phyloP scores from a whole-genome alignment of 2,329 filamentous ascomycete species.

The Fusarium sp. region DNA sequence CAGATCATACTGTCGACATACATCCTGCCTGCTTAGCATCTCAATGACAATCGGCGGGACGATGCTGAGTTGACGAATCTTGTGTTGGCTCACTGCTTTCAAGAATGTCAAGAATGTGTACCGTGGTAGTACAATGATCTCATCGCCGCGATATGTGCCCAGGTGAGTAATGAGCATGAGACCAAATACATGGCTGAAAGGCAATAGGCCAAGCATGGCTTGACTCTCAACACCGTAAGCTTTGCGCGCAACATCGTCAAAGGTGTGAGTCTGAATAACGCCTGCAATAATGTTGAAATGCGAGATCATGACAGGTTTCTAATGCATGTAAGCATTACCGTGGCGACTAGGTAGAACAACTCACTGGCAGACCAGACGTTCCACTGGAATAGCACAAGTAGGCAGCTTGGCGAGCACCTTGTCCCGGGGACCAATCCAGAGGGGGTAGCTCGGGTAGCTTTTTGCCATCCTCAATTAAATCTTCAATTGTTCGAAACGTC shows the following conservation, averaged over 20 bases:
- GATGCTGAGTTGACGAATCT: constrained; percentile 25
- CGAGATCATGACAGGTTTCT: constrained; percentile 87
- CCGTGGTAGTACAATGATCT: constrained; percentile 75
- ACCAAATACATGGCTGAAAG: constrained; percentile 83
- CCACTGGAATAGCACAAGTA: constrained; percentile 83
- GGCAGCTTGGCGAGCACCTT: constrained; percentile 71
- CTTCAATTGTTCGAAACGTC: constrained; percentile 68
- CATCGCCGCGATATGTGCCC: constrained; percentile 74
- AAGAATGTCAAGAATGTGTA: constrained; percentile 74
- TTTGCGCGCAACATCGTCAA: constrained; percentile 50
- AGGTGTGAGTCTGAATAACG: constrained; percentile 64
- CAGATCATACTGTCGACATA: constrained; percentile 25
- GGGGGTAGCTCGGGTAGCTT: constrained; percentile 59
- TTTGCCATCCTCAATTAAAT: constrained; percentile 68
- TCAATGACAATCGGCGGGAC: constrained; percentile 28
- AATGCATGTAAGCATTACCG: neutral
- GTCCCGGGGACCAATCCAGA: constrained; percentile 67
- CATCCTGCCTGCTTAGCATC: constrained; percentile 2
- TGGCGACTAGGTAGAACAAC: accelerated
- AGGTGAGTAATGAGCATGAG: constrained; percentile 74
- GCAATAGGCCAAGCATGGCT: constrained; percentile 70
- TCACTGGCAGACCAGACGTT: constrained; percentile 77
- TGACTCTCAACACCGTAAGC: constrained; percentile 51
- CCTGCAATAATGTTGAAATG: constrained; percentile 82
- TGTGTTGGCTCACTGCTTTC: constrained; percentile 7